Evolutionary conservation across 805 yeast genomes (phyloP).

Genomic region (Priceomyces melissophilus): DNA sequence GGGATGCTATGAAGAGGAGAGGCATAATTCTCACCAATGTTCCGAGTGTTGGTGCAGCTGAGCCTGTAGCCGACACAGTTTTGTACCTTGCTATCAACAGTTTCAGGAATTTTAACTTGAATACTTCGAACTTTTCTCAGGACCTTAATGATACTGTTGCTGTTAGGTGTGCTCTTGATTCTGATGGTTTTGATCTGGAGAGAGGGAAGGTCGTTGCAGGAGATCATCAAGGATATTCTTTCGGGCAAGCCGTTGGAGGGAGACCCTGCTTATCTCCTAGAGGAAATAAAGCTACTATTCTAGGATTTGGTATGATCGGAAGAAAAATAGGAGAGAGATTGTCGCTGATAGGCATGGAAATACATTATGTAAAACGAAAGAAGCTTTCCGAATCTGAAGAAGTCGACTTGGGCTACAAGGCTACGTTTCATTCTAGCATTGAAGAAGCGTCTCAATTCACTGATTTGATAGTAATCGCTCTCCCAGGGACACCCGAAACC

Average conservation of each 20-base stretch:
- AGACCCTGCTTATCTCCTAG: conserved; percentile 46
- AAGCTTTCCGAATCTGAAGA: conserved; percentile 33
- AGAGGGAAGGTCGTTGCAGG: conserved; percentile 21
- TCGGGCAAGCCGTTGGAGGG: conserved; percentile 48
- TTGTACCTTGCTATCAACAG: conserved; percentile 54
- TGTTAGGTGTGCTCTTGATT: conserved; percentile 38
- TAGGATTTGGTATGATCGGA: conserved; percentile 79
- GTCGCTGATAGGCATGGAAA: conserved; percentile 57
- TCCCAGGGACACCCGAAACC: conserved; percentile 64
- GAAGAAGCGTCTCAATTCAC: conserved; percentile 34
- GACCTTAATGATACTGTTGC: conserved; percentile 40
- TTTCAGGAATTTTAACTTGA: conserved; percentile 54
- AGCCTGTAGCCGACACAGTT: conserved; percentile 73
- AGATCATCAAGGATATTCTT: conserved; percentile 22
- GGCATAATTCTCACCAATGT: conserved; percentile 60
- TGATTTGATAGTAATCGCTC: conserved; percentile 62
- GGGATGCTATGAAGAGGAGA: conserved; percentile 32
- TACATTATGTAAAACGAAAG: conserved; percentile 59
- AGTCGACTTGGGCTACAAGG: conserved; percentile 40
- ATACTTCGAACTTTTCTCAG: conserved; percentile 39
- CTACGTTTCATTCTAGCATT: conserved; percentile 36
- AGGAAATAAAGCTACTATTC: conserved; percentile 57
- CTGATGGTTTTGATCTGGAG: conserved; percentile 29
- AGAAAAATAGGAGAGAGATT: conserved; percentile 57
- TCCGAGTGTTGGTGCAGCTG: conserved; percentile 52